A percentile compares a stretch with the other conserved stretches of the same genome.
These are phyloP conservation scores for Arthrobotrys sinensis DNA, from an alignment of 2,329 filamentous ascomycete genomes.

Conservation along the genomic window DNA sequence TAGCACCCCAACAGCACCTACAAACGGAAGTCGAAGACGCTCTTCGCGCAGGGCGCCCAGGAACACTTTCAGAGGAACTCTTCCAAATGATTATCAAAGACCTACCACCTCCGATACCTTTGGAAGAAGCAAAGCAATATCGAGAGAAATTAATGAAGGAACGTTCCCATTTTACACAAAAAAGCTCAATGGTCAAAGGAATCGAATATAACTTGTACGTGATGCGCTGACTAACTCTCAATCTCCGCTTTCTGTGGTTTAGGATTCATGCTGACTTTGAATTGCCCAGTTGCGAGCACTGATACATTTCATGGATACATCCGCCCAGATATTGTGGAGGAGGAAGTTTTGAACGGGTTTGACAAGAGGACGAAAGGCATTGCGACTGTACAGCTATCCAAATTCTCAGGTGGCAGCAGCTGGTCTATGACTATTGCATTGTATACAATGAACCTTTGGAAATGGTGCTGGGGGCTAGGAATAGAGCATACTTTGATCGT, in stretches of 20 bases:
- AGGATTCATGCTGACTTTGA: neutral
- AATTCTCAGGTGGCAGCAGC: too few species aligned
- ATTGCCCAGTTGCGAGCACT: neutral
- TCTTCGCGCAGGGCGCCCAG: neutral
- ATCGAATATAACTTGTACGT: constrained; percentile 28
- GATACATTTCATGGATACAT: neutral
- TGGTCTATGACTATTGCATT: too few species aligned
- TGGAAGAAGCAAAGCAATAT: constrained; percentile 67
- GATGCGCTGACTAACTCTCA: neutral
- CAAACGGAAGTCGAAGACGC: neutral
- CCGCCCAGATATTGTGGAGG: too few species aligned
- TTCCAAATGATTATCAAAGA: constrained; percentile 61
- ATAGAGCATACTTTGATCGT: too few species aligned
- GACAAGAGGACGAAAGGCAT: too few species aligned
- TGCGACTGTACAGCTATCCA: too few species aligned
- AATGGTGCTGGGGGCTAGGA: too few species aligned
- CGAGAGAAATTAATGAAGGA: constrained; percentile 68
- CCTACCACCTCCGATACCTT: constrained; percentile 63
- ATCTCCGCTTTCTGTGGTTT: neutral
- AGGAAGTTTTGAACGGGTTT: too few species aligned
- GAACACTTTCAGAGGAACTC: constrained; percentile 52
- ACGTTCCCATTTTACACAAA: constrained; percentile 62
- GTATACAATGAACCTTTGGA: too few species aligned
- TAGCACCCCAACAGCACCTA: constrained; percentile 22
- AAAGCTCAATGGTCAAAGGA: constrained; percentile 17